Percentiles rank a stretch among this genome's conserved stretches.
Evolutionary conservation across 179 eudicot genomes (phyloP).

Genomic region (Vitellaria paradoxa): DNA sequence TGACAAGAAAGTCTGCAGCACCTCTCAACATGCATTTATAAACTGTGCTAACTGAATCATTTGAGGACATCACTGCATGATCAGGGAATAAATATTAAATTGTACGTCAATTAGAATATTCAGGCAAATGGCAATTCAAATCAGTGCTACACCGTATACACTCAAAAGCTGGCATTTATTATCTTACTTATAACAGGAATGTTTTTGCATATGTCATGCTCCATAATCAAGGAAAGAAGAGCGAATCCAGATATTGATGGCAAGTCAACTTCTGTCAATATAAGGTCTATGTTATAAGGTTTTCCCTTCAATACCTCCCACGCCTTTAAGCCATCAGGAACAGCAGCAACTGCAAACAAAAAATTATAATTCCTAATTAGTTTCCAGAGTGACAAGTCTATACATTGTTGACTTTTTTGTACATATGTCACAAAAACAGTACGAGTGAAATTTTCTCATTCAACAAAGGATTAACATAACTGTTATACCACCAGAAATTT

Average conservation of each 20-base stretch:
- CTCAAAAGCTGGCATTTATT: background rate
- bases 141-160: background rate
- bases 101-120: background rate
- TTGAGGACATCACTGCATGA: constrained; percentile 86
- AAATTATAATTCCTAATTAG: background rate
- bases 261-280: constrained; percentile 81
- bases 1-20: constrained; percentile 83
- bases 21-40: constrained; percentile 89
- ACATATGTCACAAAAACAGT: background rate
- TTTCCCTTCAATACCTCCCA: constrained; percentile 83
- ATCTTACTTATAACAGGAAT: constrained; percentile 91
- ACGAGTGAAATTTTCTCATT: background rate
- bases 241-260: constrained; percentile 84
- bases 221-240: constrained; percentile 77
- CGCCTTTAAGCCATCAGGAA: constrained; percentile 87
- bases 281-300: constrained; percentile 66
- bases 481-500: background rate
- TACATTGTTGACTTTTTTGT: too few species aligned
- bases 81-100: background rate
- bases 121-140: background rate
- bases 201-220: constrained; percentile 79
- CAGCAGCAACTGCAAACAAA: constrained; percentile 68
- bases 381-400: background rate
- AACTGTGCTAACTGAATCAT: constrained; percentile 76
- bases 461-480: background rate